Conservation (phyloP, 2,329 filamentous ascomycete species). For the Colletotrichum aenigma region DNA sequence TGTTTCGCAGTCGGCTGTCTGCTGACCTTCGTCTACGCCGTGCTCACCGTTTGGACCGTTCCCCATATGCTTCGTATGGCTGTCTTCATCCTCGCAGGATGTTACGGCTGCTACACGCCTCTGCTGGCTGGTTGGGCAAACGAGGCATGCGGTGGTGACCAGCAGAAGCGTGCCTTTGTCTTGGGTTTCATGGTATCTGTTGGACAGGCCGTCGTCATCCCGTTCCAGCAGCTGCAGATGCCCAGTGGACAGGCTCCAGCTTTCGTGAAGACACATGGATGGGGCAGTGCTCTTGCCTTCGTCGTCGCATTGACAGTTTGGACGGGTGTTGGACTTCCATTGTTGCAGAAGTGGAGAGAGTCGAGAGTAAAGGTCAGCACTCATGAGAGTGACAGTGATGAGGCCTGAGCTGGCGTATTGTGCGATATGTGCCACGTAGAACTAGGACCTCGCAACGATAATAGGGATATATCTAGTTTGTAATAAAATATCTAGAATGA, state of each 20-base stretch:
- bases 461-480: not conserved
- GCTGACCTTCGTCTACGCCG: slow-evolving; percentile 37
- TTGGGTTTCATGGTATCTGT: slow-evolving; percentile 42
- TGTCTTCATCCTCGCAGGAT: slow-evolving; percentile 41
- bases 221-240: slow-evolving; percentile 42
- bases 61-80: slow-evolving; percentile 40
- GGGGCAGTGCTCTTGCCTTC: slow-evolving; percentile 34
- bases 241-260: slow-evolving; percentile 38
- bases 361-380: not conserved
- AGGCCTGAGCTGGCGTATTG: not conserved
- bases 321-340: slow-evolving; percentile 33
- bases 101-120: slow-evolving; percentile 46
- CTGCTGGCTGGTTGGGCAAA: slow-evolving; percentile 45
- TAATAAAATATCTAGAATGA: not conserved
- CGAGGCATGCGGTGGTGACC: slow-evolving; percentile 43
- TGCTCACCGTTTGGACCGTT: slow-evolving; percentile 41
- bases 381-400: slow-evolving; percentile 9
- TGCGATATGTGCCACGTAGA: not conserved
- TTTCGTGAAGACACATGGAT: slow-evolving; percentile 38
- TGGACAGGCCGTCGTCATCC: slow-evolving; percentile 39
- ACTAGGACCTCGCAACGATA: not conserved
- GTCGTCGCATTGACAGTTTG: slow-evolving; percentile 37
- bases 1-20: slow-evolving; percentile 38
- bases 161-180: slow-evolving; percentile 45
- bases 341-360: slow-evolving; percentile 25